A percentile compares a stretch with the other conserved stretches of the same genome.
Conservation (phyloP, 2,329 filamentous ascomycete species). For the Diaporthe citri region DNA sequence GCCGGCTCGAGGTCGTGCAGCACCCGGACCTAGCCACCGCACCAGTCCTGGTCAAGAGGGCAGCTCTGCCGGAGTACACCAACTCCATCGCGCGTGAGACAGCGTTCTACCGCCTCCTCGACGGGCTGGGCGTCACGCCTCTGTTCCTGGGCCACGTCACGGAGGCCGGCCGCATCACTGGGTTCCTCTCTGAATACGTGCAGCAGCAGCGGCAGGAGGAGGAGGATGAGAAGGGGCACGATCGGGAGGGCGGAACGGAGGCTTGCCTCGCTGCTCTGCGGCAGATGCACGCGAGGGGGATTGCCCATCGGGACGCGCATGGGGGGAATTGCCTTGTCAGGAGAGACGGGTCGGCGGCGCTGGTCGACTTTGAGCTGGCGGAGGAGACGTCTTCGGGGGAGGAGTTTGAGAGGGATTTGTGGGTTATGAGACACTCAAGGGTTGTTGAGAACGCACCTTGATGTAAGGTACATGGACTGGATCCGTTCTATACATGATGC, state of each 20-base stretch:
- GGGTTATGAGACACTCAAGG: constrained; percentile 35
- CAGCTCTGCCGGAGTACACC: not conserved
- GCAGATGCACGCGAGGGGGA: constrained; percentile 34
- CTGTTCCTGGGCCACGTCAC: constrained; percentile 39
- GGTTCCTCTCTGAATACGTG: constrained; percentile 40
- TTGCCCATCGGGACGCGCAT: constrained; percentile 42
- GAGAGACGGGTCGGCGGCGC: constrained; percentile 34
- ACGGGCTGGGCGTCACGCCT: constrained; percentile 30
- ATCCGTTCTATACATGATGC: too few relatives aligned
- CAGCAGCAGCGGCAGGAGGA: not conserved
- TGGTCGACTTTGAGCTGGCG: constrained; percentile 43
- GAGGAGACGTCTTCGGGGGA: constrained; percentile 2
- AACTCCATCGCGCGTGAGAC: constrained; percentile 34
- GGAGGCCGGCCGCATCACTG: constrained; percentile 16
- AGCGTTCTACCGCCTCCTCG: constrained; percentile 33
- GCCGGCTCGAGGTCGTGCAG: constrained; percentile 36
- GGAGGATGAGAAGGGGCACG: not conserved
- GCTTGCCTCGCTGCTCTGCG: constrained; percentile 37
- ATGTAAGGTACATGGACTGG: too few relatives aligned
- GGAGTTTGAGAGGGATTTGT: constrained; percentile 37
- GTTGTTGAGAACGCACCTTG: too few relatives aligned
- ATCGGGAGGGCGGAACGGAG: not conserved
- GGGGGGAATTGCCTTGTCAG: constrained; percentile 41
- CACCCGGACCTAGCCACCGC: constrained; percentile 31
- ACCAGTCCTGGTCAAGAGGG: constrained; percentile 38